These are phyloP conservation scores for Perkinsus marinus DNA, from an alignment of 169 alveolate species.

Conservation along the genomic window DNA sequence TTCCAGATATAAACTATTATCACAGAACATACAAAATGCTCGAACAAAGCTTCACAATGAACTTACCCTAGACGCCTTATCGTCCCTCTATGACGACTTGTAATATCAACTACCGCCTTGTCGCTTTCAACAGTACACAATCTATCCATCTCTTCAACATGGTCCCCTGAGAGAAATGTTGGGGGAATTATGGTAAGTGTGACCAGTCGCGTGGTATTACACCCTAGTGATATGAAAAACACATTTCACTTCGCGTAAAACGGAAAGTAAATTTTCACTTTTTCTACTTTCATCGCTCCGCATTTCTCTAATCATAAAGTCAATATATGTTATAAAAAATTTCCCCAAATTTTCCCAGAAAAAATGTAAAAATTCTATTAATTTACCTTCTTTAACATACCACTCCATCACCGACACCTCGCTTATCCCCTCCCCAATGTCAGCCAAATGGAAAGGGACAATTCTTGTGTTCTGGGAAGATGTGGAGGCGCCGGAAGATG, in stretches of 20 bases:
- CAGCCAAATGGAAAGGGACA: background rate
- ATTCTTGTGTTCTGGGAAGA: background rate
- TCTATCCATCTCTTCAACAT: slow-evolving; percentile 75
- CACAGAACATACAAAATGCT: too few relatives aligned
- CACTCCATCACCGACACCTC: background rate
- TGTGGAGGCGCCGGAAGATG: background rate
- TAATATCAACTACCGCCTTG: slow-evolving; percentile 82
- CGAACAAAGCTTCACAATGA: too few relatives aligned
- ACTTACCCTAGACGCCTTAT: background rate
- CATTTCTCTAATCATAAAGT: too few relatives aligned
- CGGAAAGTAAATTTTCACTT: too few relatives aligned
- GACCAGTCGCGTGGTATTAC: too few relatives aligned
- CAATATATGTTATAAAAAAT: too few relatives aligned
- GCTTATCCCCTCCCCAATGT: background rate
- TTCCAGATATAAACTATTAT: too few relatives aligned
- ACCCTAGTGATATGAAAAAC: too few relatives aligned
- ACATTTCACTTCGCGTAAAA: too few relatives aligned
- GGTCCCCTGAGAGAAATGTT: slow-evolving; percentile 68
- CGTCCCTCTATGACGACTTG: slow-evolving; percentile 48
- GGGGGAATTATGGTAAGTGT: too few relatives aligned
- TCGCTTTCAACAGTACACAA: slow-evolving; percentile 82
- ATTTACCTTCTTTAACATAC: background rate
- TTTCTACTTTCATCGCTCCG: too few relatives aligned
- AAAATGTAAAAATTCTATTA: too few relatives aligned
- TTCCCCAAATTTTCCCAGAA: background rate